A percentile compares a stretch with the other conserved stretches of the same genome.
These are phyloP conservation scores for Rhizopus arrhizus DNA, from an alignment of 371 early-diverging fungal species.

Conservation along the genomic window DNA sequence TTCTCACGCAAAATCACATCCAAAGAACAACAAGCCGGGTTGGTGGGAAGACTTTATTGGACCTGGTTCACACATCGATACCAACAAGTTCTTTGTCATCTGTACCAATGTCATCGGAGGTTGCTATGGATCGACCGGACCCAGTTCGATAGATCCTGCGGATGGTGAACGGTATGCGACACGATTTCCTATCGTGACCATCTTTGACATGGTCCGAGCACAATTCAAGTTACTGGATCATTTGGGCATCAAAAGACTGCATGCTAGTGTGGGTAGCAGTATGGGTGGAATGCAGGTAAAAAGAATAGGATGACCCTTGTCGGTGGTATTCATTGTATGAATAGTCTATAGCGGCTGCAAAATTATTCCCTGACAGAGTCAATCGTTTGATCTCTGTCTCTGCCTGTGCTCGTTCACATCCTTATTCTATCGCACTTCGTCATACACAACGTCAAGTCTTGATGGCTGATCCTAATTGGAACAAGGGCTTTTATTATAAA, in stretches of 20 bases:
- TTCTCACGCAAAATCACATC: constrained; percentile 82
- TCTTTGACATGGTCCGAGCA: constrained; percentile 94
- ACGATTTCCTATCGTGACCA: constrained; percentile 87
- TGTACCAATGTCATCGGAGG: constrained; percentile 89
- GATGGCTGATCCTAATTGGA: constrained; percentile 95
- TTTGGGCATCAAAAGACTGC: constrained; percentile 78
- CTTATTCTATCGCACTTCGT: constrained; percentile 92
- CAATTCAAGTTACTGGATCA: constrained; percentile 84
- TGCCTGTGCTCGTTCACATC: constrained; percentile 93
- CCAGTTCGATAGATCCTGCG: constrained; percentile 74
- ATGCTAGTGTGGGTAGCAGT: constrained; percentile 91
- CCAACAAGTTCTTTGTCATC: constrained; percentile 84
- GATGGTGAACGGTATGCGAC: constrained; percentile 83
- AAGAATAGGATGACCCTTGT: neutral
- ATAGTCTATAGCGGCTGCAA: constrained; percentile 81
- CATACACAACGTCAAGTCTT: constrained; percentile 90
- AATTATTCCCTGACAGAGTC: constrained; percentile 82
- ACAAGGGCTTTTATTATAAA: constrained; percentile 90
- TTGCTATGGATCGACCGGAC: constrained; percentile 90
- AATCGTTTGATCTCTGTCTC: constrained; percentile 82
- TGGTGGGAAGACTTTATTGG: constrained; percentile 99
- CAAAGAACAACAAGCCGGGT: constrained; percentile 76
- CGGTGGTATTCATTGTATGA: neutral
- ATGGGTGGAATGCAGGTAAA: constrained; percentile 94
- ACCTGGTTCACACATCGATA: constrained; percentile 80